Evolutionary conservation across 106 monocot genomes (phyloP).

Genomic region (Acorus calamus): DNA sequence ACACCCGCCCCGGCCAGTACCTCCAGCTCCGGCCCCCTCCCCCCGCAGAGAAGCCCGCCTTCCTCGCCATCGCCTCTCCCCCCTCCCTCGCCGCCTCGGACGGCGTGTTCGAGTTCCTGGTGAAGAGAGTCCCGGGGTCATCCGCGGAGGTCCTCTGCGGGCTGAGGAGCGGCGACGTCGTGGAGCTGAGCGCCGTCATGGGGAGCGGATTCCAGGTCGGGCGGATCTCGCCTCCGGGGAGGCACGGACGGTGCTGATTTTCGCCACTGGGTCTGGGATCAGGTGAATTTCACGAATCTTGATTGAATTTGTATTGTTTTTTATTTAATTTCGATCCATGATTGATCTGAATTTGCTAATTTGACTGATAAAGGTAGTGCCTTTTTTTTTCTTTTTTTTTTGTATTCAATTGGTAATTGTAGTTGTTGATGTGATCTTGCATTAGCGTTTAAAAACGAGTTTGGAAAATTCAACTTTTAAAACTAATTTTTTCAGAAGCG

Average conservation of each 20-base stretch:
- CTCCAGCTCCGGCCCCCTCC: conserved; percentile 58
- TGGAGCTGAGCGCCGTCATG: conserved; percentile 58
- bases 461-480: too few relatives aligned
- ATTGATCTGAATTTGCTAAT: too few relatives aligned
- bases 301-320: too few relatives aligned
- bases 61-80: conserved; percentile 81
- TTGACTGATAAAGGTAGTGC: too few relatives aligned
- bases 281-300: conserved; percentile 25
- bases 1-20: conserved; percentile 66
- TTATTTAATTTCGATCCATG: too few relatives aligned
- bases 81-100: conserved; percentile 16
- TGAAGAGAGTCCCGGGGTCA: conserved; percentile 57
- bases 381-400: too few relatives aligned
- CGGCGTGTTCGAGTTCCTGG: conserved; percentile 56
- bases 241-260: conserved; percentile 38
- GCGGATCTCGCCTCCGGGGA: conserved; percentile 31
- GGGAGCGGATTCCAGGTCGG: conserved; percentile 64
- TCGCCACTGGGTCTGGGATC: conserved; percentile 88
- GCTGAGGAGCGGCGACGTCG: conserved; percentile 49
- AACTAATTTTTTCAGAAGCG: too few relatives aligned
- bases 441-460: too few relatives aligned
- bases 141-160: conserved; percentile 52
- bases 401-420: too few relatives aligned
- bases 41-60: conserved; percentile 26
- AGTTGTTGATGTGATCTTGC: too few relatives aligned